Base-by-base conservation (phyloP, 139 green algal species). In the Micractinium conductrix region DNA sequence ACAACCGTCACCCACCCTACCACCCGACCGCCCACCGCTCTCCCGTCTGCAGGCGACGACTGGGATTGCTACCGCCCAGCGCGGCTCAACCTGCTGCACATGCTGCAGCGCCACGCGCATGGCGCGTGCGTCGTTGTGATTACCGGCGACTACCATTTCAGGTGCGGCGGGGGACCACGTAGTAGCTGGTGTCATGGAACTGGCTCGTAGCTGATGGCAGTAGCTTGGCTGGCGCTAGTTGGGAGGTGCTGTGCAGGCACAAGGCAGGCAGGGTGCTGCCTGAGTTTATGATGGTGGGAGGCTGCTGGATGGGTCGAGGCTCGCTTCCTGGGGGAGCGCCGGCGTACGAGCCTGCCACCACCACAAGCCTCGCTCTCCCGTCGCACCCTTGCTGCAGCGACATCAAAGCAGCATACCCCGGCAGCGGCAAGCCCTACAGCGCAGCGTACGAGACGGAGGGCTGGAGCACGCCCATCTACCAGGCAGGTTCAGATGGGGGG, bases 61-160 rank as follows among this genome's bases (percentile, higher is more conserved):
- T 82, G 76, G 76, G 76, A 82, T 40, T 82, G 76, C 76, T 82
- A 82, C 55, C 76, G 55, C 76, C 55, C 55, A 5, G 58, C 55
- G 35, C 76, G 72, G 58, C 76, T 73, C 50, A 67, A 67, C 38
- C 58, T 82, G 55, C 58, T 82, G 55, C 55, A 72, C 37, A 72
- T 58, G 45, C 28, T 82, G 58, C 76, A 82, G 76, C 53, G 76
- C 16, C 76, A 82, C 30, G 76, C 76, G 16, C 22, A 14, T 24
- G 62, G 62, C 5, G 76, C 38, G 38, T 82, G 76, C 76, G 72
- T 30, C 26, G 43, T 82, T 28, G 55, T 82, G 0, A n/a, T 82
- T 1, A 82, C 76, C 6, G 76, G 76, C 1, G 76, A 82, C 76
- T 82, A 82, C 14, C 76, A 82, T 17, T 82, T 60, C 58, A 44